Evolutionary conservation across 2,329 filamentous ascomycete species (phyloP), one percentile per base, ranked within the genome.

Genomic region (Gaeumannomyces sp.): DNA sequence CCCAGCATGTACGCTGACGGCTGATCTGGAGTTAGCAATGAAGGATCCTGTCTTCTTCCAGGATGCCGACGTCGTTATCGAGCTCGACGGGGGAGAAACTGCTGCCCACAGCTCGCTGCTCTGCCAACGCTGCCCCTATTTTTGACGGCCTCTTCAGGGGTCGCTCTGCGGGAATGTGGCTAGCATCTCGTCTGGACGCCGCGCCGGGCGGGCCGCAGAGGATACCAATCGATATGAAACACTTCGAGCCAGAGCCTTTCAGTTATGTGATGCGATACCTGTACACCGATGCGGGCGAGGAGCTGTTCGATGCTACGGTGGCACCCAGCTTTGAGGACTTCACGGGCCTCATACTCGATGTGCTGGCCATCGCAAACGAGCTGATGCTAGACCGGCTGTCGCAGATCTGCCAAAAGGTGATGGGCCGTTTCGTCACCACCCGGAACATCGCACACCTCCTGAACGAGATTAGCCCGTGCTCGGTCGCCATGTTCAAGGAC

Each of bases 341-440:
- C 68, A 86, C 93, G 5, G 93, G 98, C 70, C 80, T 95, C n/a
- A 83, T 97, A 11, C 84, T 98, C 77, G 93, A 97, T 70, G 91
- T 98, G 59, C 89, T 98, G 84, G 87, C 87, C 65, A 89, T 92
- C 63, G 92, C 93, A 16, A 95, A 99, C 73, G 94, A 99, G 75
- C 79, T 99, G 65, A 97, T 99, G 93, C 83, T 99, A 60, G 93
- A 97, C 73, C 85, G 93, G 8, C 79, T 99, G 6, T 92, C 92
- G 6, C 91, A 97, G 73, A 87, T 96, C 33, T 98, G 95, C 74
- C 95, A 99, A 74, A 87, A 85, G 66, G 78, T 93, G 28, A 85
- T 98, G 66, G 93, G 93, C 50, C 86, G 85, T 62, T 96, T 95
- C 76, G 89, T 93, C n/a, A 92, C 87, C 61, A 89, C 87, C 6